phyloP scores from a whole-genome alignment of 1,139 yeast species.

The Magnusiomyces tetraspermus region DNA sequence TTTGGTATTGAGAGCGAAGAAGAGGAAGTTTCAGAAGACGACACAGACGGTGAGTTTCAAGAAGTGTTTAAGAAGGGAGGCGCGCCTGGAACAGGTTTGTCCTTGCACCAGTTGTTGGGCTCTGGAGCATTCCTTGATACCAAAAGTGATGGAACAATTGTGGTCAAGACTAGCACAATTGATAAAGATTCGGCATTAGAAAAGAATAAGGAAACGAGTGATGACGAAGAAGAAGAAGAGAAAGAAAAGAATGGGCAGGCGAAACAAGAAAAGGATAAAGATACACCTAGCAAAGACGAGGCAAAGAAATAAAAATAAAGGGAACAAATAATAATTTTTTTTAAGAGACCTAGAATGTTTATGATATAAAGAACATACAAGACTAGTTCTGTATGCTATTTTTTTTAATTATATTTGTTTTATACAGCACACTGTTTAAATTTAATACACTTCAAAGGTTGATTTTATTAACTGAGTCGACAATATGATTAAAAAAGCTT shows the following conservation, averaged over 20 bases:
- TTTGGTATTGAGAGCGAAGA: conserved; percentile 7
- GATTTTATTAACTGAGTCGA: no score
- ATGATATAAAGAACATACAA: no score
- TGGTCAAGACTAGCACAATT: conserved; percentile 16
- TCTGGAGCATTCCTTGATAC: conserved; percentile 13
- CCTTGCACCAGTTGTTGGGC: conserved; percentile 18
- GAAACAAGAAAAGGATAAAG: background rate
- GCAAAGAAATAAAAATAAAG: no score
- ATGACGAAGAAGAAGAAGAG: background rate
- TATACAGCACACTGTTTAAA: no score
- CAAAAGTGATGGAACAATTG: conserved; percentile 15
- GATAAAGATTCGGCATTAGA: conserved; percentile 16
- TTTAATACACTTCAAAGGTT: no score
- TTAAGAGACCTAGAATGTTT: no score
- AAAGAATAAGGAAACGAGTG: background rate
- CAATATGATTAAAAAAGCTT: no score
- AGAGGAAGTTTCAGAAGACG: conserved; percentile 5
- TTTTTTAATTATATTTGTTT: no score
- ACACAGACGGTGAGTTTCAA: conserved; percentile 3
- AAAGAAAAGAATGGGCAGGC: background rate
- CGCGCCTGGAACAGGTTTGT: background rate
- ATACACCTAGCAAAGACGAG: background rate
- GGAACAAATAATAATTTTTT: no score
- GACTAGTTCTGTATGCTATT: no score
- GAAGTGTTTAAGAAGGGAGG: conserved; percentile 1